Percentiles rank a stretch among this genome's conserved stretches.
Evolutionary conservation across 2,329 filamentous ascomycete species (phyloP).

Genomic region (Tolypocladium nubicola): DNA sequence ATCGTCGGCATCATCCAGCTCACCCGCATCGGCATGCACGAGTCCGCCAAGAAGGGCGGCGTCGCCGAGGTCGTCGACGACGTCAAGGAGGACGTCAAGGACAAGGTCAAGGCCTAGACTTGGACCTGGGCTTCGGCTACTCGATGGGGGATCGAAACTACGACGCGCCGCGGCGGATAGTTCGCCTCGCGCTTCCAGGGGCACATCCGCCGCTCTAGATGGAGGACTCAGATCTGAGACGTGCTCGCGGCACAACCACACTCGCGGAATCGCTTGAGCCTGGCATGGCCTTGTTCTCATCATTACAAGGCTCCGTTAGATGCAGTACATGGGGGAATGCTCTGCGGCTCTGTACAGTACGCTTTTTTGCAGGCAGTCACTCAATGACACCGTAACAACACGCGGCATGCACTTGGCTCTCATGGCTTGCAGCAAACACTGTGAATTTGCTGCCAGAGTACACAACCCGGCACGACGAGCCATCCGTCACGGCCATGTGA

Average conservation of each 20-base stretch:
- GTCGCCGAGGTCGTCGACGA: slow-evolving; percentile 24
- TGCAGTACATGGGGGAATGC: neutral
- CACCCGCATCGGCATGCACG: slow-evolving; percentile 60
- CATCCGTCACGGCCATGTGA: neutral
- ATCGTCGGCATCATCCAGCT: slow-evolving; percentile 77
- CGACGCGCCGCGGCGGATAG: neutral
- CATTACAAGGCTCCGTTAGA: neutral
- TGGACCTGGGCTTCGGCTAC: neutral
- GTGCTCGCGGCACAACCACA: neutral
- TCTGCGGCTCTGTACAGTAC: neutral
- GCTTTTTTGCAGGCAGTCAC: neutral
- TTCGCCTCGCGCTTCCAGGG: neutral
- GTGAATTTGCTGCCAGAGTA: neutral
- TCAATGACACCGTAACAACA: neutral
- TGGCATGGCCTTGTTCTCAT: neutral
- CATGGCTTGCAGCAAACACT: too few species aligned
- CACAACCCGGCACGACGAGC: neutral
- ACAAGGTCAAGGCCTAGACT: slow-evolving; percentile 14
- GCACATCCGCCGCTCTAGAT: neutral
- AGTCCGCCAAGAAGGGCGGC: slow-evolving; percentile 47
- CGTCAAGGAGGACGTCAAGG: slow-evolving; percentile 29
- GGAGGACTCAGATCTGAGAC: neutral
- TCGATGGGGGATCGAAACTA: too few species aligned
- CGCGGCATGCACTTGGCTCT: neutral
- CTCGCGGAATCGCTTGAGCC: neutral